Evolutionary conservation across 208 protist genomes (phyloP), one percentile per base, ranked within the genome.

Genomic region (Leishmania turanica): DNA sequence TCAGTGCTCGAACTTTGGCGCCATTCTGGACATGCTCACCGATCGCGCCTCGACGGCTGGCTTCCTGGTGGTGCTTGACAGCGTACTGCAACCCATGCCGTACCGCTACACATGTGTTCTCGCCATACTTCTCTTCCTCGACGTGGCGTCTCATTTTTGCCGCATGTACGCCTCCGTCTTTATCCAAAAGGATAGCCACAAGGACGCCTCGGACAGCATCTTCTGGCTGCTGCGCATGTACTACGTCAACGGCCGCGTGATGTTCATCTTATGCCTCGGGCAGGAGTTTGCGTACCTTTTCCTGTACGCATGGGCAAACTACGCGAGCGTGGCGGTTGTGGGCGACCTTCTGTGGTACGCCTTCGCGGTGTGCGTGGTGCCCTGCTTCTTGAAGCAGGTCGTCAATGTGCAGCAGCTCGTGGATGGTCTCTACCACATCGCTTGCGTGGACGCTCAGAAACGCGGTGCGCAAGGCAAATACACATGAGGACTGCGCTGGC

Each of bases 11-110:
- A 85, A 91, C 81, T 98, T 99, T 75, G 98, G 98, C 62, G 91
- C 94, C 19, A 94, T 99, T 66, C 90, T 99, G 11, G 98, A 99
- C 88, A 99, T 99, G 96, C 84, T 98, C 31, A 98, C 96, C 27
- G 98, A 99, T 80, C 93, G 98, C 42, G 92, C 94, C 11, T 96
- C 95, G 21, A 99, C 96, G 8, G 92, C 93, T 13, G 95, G 95
- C 42, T 86, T 99, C 56, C 83, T 97, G 51, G 86, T 98, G n/a
- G 87, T 98, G 42, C 85, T 99, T 34, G 87, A 88, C 51, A 89
- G 93, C 51, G 92, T 98, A 2, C 62, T 93, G 80, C 88, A 95
- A 79, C 88, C 90, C 31, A 84, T 88, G 78, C 90, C 91, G 27
- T 89, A 93, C 82, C 88, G 78, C 40, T 86, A 91, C 70, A 88